Evolutionary conservation across 495 filamentous ascomycete genomes (phyloP).

Genomic region (Penicillium arizonense): DNA sequence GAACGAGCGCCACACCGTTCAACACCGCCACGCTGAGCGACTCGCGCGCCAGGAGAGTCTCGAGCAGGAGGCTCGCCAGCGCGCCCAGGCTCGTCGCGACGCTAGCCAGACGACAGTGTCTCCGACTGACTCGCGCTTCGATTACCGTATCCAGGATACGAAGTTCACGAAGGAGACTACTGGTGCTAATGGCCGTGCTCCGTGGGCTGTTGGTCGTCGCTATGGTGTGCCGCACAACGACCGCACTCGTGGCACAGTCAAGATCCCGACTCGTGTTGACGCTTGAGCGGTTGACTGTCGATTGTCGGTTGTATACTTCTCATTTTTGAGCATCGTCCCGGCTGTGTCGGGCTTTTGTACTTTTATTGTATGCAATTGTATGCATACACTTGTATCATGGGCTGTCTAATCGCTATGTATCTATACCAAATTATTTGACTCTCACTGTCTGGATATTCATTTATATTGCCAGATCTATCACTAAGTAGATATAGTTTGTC

Average conservation of each 20-base stretch:
- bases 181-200: slow-evolving; percentile 58
- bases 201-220: slow-evolving; percentile 57
- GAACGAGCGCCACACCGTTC: slow-evolving; percentile 30
- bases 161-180: slow-evolving; percentile 54
- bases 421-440: slow-evolving; percentile 24
- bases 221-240: slow-evolving; percentile 71
- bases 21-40: slow-evolving; percentile 38
- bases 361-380: slow-evolving; percentile 30
- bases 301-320: background rate
- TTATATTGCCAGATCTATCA: background rate
- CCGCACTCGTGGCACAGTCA: slow-evolving; percentile 69
- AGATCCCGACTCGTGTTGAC: slow-evolving; percentile 66
- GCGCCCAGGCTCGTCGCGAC: slow-evolving; percentile 39
- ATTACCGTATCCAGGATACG: slow-evolving; percentile 75
- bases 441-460: slow-evolving; percentile 4
- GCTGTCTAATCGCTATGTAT: slow-evolving; percentile 24
- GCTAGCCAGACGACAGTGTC: slow-evolving; percentile 38
- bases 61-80: slow-evolving; percentile 36
- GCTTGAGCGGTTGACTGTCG: slow-evolving; percentile 25
- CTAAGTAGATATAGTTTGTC: background rate
- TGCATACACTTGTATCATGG: slow-evolving; percentile 25
- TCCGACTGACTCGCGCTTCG: slow-evolving; percentile 62
- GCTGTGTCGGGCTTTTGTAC: slow-evolving; percentile 4
- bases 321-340: slow-evolving; percentile 4
- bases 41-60: slow-evolving; percentile 42